Evolutionary conservation across 2,329 filamentous ascomycete genomes (phyloP).

Genomic region (Sclerotiophoma versabilis): DNA sequence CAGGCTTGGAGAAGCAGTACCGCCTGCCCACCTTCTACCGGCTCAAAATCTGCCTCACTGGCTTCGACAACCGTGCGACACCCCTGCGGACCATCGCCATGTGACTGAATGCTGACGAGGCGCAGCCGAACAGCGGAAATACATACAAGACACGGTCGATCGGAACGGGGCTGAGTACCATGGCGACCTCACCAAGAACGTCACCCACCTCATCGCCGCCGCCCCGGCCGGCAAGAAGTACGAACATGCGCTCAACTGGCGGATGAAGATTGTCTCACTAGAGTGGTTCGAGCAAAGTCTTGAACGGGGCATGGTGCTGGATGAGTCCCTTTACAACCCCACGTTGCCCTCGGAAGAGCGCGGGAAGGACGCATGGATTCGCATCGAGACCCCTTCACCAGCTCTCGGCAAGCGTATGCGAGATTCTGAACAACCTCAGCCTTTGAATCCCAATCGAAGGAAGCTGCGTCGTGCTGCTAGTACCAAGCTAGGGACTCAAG

Average conservation of each 20-base stretch:
- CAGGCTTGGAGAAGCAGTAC: constrained; percentile 71
- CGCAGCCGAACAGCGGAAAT: constrained; percentile 69
- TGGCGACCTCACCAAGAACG: constrained; percentile 82
- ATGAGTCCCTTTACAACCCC: constrained; percentile 86
- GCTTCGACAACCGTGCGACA: constrained; percentile 68
- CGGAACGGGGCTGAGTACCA: constrained; percentile 83
- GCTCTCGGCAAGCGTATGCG: constrained; percentile 49
- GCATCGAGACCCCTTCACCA: constrained; percentile 48
- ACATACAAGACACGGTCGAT: constrained; percentile 72
- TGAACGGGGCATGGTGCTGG: constrained; percentile 85
- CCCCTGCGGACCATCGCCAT: not conserved
- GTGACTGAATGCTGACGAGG: constrained; percentile 34
- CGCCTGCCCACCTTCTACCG: constrained; percentile 69
- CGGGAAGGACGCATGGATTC: constrained; percentile 78
- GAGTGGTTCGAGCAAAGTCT: constrained; percentile 88
- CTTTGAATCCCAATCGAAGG: constrained; percentile 62
- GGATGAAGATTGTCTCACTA: constrained; percentile 76
- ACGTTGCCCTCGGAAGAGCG: constrained; percentile 72
- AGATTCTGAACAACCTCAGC: constrained; percentile 34
- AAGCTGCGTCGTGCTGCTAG: constrained; percentile 90
- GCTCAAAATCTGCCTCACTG: constrained; percentile 72
- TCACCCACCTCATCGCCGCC: constrained; percentile 86
- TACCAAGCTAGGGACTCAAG: constrained; percentile 79
- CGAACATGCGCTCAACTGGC: constrained; percentile 83
- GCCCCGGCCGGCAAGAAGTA: constrained; percentile 88